Conservation (phyloP, 2,329 filamentous ascomycete genomes). For the Neonectria sp. region DNA sequence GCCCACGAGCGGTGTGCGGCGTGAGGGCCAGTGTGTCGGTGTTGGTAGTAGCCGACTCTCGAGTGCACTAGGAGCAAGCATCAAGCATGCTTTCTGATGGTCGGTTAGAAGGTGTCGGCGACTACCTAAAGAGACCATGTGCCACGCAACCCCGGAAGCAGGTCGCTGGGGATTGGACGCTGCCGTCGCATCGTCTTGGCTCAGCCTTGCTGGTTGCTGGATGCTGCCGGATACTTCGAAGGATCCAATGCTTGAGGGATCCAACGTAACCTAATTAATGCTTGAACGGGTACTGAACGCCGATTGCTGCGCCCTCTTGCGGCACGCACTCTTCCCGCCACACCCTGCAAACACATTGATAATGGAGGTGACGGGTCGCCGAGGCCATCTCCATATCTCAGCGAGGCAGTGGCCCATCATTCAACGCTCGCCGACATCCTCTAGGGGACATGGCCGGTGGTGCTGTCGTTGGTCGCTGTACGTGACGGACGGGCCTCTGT, state of each 20-base stretch:
- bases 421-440: slow-evolving; percentile 9
- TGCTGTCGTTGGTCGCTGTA: neutral
- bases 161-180: slow-evolving; percentile 23
- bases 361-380: neutral
- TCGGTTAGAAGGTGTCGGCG: slow-evolving; percentile 31
- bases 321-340: slow-evolving; percentile 13
- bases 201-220: slow-evolving; percentile 28
- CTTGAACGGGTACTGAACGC: neutral
- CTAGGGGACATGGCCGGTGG: slow-evolving; percentile 8
- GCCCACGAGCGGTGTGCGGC: neutral
- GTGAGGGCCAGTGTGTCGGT: slow-evolving; percentile 20
- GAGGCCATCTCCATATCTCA: neutral
- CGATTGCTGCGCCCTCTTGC: slow-evolving; percentile 4
- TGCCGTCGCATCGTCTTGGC: slow-evolving; percentile 28
- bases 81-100: slow-evolving; percentile 19
- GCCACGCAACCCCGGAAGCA: slow-evolving; percentile 6
- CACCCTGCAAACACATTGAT: slow-evolving; percentile 9
- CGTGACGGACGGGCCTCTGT: slow-evolving; percentile 24
- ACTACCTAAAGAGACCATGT: slow-evolving; percentile 39
- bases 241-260: slow-evolving; percentile 14
- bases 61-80: slow-evolving; percentile 12
- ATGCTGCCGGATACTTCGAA: slow-evolving; percentile 11
- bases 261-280: no score
- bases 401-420: slow-evolving; percentile 3
- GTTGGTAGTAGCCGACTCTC: slow-evolving; percentile 9